These are phyloP conservation scores for Chlamydomonas sp. DNA, from an alignment of 139 green algal species.

Conservation along the genomic window DNA sequence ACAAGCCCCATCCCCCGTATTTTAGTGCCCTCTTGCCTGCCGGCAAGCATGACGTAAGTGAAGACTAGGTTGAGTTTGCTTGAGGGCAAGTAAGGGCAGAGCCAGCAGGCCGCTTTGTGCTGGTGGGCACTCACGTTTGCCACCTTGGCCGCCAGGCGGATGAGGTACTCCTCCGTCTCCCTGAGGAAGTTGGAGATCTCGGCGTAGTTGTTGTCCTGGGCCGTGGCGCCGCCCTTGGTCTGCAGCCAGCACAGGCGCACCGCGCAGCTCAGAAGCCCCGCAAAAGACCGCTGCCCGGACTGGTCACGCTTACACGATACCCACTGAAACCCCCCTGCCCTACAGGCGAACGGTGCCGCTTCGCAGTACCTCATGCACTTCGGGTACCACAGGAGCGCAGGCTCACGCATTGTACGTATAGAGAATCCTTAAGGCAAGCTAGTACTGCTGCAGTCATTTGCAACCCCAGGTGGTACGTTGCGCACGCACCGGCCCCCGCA, in stretches of 20 bases:
- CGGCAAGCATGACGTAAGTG: not conserved
- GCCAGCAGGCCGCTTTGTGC: not conserved
- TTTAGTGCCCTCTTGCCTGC: not conserved
- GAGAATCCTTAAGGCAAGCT: too few relatives aligned
- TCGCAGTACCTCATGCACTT: too few relatives aligned
- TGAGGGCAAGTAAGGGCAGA: not conserved
- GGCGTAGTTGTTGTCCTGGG: slow-evolving; percentile 37
- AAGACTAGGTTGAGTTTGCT: not conserved
- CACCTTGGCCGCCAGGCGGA: slow-evolving; percentile 90
- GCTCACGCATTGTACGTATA: too few relatives aligned
- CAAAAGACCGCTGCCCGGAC: too few relatives aligned
- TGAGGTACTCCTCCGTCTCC: slow-evolving; percentile 96
- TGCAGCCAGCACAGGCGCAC: not conserved
- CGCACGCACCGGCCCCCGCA: not conserved
- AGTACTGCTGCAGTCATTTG: not conserved
- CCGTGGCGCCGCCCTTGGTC: slow-evolving; percentile 17
- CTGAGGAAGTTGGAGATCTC: slow-evolving; percentile 87
- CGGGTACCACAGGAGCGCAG: too few relatives aligned
- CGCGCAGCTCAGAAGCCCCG: not conserved
- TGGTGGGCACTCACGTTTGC: slow-evolving; percentile 54
- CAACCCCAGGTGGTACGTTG: not conserved
- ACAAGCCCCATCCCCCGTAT: not conserved
- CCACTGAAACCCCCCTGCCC: too few relatives aligned
- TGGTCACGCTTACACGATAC: too few relatives aligned
- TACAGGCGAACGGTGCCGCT: too few relatives aligned